Evolutionary conservation across 73 alveolate species (phyloP), one percentile per base, ranked within the genome.

Genomic region (Uronychia setigera): DNA sequence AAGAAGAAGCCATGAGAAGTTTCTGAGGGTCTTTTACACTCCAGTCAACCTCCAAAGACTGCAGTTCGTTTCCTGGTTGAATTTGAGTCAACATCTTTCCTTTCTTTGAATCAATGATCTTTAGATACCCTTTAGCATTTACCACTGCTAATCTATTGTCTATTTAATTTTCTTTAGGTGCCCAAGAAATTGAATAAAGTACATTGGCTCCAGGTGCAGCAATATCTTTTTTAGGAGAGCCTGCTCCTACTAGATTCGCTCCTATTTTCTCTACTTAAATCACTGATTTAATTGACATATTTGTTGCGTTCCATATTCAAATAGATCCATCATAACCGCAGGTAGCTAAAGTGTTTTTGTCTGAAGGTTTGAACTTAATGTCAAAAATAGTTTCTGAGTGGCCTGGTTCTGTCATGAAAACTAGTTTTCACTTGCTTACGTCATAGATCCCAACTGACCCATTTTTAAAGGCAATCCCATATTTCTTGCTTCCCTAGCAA

Each of bases 351-450:
- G 85, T 77, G 59, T 96, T 93, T 57, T 95, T 89, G 87, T 92
- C 83, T 67, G 84, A 33, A 13, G 99, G 99, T 57, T 94, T 92
- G 89, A 96, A 92, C 85, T 84, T 80, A 32, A 96, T 58, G 79
- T 96, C 99, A 83, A 96, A 96, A 27, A 96, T 94, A 33, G 99
- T 94, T 32, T 94, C 96, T 9, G 98, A 87, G 84, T 96, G 99
- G 0, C 98, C 98, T 26, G 95, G 94, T 33, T 93, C 97, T 19
- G 94, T 82, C 30, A 58, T 34, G 80, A 90, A 92, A 58, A 86
- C 97, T 0, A 94, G 88, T 31, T 33, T 31, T 35, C 35, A 26
- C 35, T 29, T 14, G 28, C 33, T 75, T 32, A 78, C 14, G 60
- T 78, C 33, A 31, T 32, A 78, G 5, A 78, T 14, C 11, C 33